Percentiles rank a stretch among this genome's conserved stretches.
These are phyloP conservation scores for Metschnikowia drakensbergensis DNA, from an alignment of 805 yeast species.

Conservation along the genomic window DNA sequence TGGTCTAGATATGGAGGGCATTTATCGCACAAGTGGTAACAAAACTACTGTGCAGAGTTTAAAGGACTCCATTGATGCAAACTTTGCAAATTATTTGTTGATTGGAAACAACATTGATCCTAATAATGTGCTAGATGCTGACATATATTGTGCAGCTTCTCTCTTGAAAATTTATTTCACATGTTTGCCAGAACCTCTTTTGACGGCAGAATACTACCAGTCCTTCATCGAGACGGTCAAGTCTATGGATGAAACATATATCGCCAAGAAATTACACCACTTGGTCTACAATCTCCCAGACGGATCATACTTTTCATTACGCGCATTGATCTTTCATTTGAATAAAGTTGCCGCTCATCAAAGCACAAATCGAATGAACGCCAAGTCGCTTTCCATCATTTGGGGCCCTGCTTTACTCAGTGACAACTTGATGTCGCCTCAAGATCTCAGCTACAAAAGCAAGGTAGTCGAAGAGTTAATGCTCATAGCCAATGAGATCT, in stretches of 20 bases:
- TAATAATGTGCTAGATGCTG: conserved; percentile 60
- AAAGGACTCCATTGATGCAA: conserved; percentile 65
- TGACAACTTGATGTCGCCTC: conserved; percentile 59
- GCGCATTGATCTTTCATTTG: conserved; percentile 82
- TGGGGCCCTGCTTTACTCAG: conserved; percentile 92
- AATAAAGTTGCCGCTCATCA: conserved; percentile 65
- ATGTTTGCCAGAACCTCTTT: conserved; percentile 80
- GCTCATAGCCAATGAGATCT: conserved; percentile 76
- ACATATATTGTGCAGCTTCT: conserved; percentile 84
- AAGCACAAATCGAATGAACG: conserved; percentile 71
- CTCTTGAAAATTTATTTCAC: conserved; percentile 80
- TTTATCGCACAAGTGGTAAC: conserved; percentile 83
- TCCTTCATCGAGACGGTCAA: conserved; percentile 68
- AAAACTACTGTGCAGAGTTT: conserved; percentile 68
- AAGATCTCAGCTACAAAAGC: conserved; percentile 73
- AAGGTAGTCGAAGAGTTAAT: conserved; percentile 81
- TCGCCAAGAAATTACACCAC: conserved; percentile 77
- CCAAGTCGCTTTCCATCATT: conserved; percentile 76
- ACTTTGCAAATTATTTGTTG: conserved; percentile 59
- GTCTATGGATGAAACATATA: conserved; percentile 39
- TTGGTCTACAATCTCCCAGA: conserved; percentile 88
- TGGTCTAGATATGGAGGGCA: conserved; percentile 85
- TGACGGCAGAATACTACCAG: conserved; percentile 59
- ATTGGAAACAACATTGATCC: conserved; percentile 42
- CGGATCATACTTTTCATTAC: conserved; percentile 87